Evolutionary conservation across 805 yeast species (phyloP).

Genomic region (Cyberlindnera subsufficiens): DNA sequence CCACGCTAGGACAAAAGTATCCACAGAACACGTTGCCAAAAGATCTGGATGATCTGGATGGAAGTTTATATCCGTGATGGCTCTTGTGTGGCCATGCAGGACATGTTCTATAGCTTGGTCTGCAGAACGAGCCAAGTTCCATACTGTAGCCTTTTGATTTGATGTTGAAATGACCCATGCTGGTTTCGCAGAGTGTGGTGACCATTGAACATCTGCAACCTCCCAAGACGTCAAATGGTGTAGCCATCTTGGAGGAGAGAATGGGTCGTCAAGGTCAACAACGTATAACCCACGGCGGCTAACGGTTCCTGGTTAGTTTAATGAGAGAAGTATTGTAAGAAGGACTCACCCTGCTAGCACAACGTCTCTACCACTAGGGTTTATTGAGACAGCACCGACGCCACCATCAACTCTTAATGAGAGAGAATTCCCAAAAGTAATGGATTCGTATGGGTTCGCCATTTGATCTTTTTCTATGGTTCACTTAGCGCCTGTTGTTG

Average conservation of each 20-base stretch:
- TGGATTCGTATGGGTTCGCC: slow-evolving; percentile 32
- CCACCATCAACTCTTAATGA: slow-evolving; percentile 87
- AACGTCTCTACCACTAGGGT: slow-evolving; percentile 89
- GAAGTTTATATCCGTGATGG: slow-evolving; percentile 93
- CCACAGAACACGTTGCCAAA: slow-evolving; percentile 90
- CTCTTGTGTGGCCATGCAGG: slow-evolving; percentile 84
- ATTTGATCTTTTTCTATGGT: too few relatives aligned
- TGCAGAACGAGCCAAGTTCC: slow-evolving; percentile 77
- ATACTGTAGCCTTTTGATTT: slow-evolving; percentile 89
- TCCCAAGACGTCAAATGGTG: slow-evolving; percentile 95
- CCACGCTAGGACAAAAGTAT: slow-evolving; percentile 84
- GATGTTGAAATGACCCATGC: slow-evolving; percentile 92
- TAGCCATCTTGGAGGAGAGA: slow-evolving; percentile 89
- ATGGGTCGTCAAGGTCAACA: slow-evolving; percentile 94
- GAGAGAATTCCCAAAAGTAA: slow-evolving; percentile 75
- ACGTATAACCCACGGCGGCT: slow-evolving; percentile 73
- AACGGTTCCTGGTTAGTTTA: slow-evolving; percentile 4
- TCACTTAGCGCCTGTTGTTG: not conserved
- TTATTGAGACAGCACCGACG: slow-evolving; percentile 82
- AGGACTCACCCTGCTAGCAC: slow-evolving; percentile 63
- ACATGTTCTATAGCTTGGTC: slow-evolving; percentile 78
- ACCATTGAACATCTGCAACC: slow-evolving; percentile 98
- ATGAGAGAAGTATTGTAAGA: not conserved
- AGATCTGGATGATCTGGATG: slow-evolving; percentile 83
- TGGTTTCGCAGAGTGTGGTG: slow-evolving; percentile 81